Evolutionary conservation across 148 eudicot genomes (phyloP), one percentile per base, ranked within the genome.

Genomic region (Agrostemma githago): DNA sequence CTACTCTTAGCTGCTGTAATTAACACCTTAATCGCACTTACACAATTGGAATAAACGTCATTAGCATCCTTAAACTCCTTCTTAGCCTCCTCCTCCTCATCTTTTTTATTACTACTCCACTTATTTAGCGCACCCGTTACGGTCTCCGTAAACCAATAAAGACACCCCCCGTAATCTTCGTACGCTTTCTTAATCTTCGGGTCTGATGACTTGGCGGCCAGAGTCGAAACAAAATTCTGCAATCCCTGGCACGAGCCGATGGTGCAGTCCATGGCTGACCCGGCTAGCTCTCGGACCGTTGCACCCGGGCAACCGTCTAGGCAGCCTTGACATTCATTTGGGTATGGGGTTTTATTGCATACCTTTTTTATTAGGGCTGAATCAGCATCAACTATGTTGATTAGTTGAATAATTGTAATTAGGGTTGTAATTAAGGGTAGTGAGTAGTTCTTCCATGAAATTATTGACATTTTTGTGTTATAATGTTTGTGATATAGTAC

Each of bases 21-120:
- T 26, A 26, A 26, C 15, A 16, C 14, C 37, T 20, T n/a, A 7
- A 68, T 3, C 8, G 57, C 46, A 7, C 34, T 16, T 44, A 8
- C 21, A 68, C 71, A 68, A 17, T 15, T 46, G 12, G 3, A 2
- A 68, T 68, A 68, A 44, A 43, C 71, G 46, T 34, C 38, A 8
- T 68, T 44, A n/a, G 71, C 71, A 68, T 6, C 56, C 19, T 68
- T 12, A 68, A 68, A 68, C 9, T 68, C 71, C 54, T 68, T 68
- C 34, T 68, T 68, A 68, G 57, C 57, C 9, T n/a, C 71, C 11
- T 39, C 57, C 9, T n/a, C 71, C 11, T 68, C 53, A 46, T 68
- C 57, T 10, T 51, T 51, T 10, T 26, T 19, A 43, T 68, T 12
- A 34, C 54, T 12, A 34, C 54, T 43, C 71, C 71, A 68, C 71